A percentile compares a stretch with the other conserved stretches of the same genome.
These are phyloP conservation scores for Euptelea pleiosperma DNA, from an alignment of 164 flowering plant species.

Conservation along the genomic window DNA sequence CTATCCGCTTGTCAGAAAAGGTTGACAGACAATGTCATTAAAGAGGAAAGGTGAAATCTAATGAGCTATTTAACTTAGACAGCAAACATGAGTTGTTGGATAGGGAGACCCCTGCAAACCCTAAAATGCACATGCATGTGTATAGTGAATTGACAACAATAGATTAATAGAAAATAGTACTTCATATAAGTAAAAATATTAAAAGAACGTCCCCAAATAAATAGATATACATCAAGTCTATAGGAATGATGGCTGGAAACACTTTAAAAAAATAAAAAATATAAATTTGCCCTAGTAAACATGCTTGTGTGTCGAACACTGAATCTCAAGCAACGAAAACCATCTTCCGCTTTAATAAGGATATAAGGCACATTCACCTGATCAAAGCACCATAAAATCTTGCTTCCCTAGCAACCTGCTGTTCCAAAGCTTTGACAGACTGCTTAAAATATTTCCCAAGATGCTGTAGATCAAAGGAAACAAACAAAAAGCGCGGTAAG, in stretches of 20 bases:
- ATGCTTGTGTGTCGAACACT: no score
- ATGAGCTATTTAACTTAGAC: not conserved
- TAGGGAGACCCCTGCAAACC: no score
- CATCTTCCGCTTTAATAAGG: not conserved
- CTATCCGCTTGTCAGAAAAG: constrained; percentile 39
- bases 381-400: constrained; percentile 95
- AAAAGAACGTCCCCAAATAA: not conserved
- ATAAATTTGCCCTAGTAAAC: not conserved
- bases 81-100: not conserved
- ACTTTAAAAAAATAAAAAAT: not conserved
- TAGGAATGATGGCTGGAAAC: not conserved
- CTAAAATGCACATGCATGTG: no score
- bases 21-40: constrained; percentile 3
- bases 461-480: constrained; percentile 41
- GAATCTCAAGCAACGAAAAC: not conserved
- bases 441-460: constrained; percentile 90
- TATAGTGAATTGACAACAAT: no score
- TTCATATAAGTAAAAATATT: not conserved
- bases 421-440: constrained; percentile 84
- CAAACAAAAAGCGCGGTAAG: not conserved
- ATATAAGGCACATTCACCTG: constrained; percentile 44
- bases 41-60: no score
- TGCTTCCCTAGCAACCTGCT: constrained; percentile 81
- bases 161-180: no score
- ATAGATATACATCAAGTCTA: not conserved